Evolutionary conservation across 345 rosid genomes (phyloP), one percentile per base, ranked within the genome.

Genomic region (Orychophragmus violaceus): DNA sequence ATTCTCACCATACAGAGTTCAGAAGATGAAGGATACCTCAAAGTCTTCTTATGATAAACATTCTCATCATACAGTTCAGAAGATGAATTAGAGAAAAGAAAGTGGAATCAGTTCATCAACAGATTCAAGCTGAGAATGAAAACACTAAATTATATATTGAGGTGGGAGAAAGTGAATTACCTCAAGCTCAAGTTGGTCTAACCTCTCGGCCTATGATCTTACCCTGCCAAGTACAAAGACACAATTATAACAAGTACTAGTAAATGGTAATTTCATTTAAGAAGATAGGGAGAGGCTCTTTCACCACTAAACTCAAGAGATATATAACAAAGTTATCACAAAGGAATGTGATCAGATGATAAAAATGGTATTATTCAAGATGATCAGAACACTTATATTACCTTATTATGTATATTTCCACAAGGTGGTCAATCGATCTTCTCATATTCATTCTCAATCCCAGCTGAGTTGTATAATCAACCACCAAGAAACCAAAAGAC

Each of bases 391-490:
- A 49, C 3, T 49, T 5, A 14, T 24, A 2, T 56, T 76, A 93
- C 97, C 98, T n/a, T n/a, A n/a, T 88, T 50, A 83, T 67, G 66
- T 83, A 93, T 39, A 89, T 83, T 69, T 93, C 98, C 89, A 93
- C 84, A 46, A 93, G 91, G 57, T 94, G 89, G 74, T 89, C 98
- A 72, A n/a, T n/a, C n/a, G n/a, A 92, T 92, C 86, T 92, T 92
- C 84, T 92, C 98, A 70, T 72, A 89, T 68, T 93, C 98, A 60
- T 76, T 93, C 78, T 93, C 98, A 52, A 93, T n/a, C n/a, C n/a
- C n/a, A n/a, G n/a, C n/a, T n/a, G n/a, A n/a, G n/a, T n/a, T n/a
- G n/a, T n/a, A n/a, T n/a, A n/a, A n/a, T n/a, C n/a, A n/a, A n/a
- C n/a, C n/a, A n/a, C n/a, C n/a, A n/a, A n/a, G n/a, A n/a, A n/a